Conservation (phyloP, 1,284 basidiomycete genomes). For the Agroathelia rolfsii region DNA sequence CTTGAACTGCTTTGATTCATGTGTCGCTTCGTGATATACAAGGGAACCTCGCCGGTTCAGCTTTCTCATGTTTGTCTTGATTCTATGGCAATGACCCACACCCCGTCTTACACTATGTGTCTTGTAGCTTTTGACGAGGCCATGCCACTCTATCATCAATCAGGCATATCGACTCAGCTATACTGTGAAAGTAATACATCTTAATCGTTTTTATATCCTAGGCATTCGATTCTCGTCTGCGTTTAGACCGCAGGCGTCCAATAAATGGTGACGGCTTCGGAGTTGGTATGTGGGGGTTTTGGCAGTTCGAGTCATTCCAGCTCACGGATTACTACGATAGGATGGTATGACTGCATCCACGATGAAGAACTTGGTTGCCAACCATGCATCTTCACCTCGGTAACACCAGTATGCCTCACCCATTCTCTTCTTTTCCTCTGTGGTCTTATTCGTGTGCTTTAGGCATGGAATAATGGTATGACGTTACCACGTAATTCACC, state of each 20-base stretch:
- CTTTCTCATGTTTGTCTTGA: slow-evolving; percentile 60
- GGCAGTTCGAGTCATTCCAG: slow-evolving; percentile 1
- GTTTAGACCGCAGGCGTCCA: slow-evolving; percentile 71
- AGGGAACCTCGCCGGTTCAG: slow-evolving; percentile 81
- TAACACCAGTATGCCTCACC: slow-evolving; percentile 64
- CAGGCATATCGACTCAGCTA: no score
- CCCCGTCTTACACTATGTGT: slow-evolving; percentile 11
- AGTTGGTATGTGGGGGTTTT: slow-evolving; percentile 56
- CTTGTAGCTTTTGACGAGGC: slow-evolving; percentile 72
- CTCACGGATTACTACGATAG: slow-evolving; percentile 24
- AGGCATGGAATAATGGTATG: slow-evolving; percentile 98
- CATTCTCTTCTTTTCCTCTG: not conserved
- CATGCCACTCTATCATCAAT: slow-evolving; percentile 93
- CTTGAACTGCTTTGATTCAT: slow-evolving; percentile 26
- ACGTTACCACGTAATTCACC: no score
- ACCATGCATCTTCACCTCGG: slow-evolving; percentile 95
- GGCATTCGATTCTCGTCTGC: slow-evolving; percentile 84
- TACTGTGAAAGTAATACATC: no score
- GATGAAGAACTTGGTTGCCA: slow-evolving; percentile 76
- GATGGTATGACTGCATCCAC: slow-evolving; percentile 77
- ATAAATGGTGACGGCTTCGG: slow-evolving; percentile 98
- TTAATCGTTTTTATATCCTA: no score
- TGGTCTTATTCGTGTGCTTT: slow-evolving; percentile 8
- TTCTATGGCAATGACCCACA: not conserved
- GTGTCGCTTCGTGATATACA: slow-evolving; percentile 89